Conservation (phyloP, 768 basidiomycete genomes). For the Leccinum obscurum region DNA sequence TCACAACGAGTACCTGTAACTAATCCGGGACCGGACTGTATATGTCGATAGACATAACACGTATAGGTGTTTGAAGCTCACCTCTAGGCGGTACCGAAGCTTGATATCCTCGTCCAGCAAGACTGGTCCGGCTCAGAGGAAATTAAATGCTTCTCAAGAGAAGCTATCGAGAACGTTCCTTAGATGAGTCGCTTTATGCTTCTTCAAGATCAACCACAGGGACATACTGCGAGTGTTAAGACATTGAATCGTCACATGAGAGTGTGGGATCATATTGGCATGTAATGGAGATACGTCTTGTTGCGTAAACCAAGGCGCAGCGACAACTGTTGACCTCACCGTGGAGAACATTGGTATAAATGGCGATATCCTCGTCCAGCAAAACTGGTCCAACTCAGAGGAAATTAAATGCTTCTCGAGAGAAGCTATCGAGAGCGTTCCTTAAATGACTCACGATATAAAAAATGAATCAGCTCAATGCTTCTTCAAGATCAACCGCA, state of each 20-base stretch:
- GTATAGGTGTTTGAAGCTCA: background rate
- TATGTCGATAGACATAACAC: background rate
- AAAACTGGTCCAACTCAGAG: background rate
- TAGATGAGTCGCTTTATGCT: no score
- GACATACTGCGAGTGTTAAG: no score
- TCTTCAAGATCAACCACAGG: no score
- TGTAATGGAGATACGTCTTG: no score
- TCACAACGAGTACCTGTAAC: background rate
- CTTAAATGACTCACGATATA: background rate
- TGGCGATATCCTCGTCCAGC: background rate
- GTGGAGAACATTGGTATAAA: no score
- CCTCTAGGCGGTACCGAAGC: background rate
- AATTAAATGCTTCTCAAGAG: background rate
- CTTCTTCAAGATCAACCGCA: background rate
- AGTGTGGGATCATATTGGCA: no score
- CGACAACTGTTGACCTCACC: no score
- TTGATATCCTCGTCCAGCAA: background rate
- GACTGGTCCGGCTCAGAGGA: background rate
- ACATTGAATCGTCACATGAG: no score
- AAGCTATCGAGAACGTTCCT: background rate
- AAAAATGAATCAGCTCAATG: background rate
- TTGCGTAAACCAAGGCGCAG: no score
- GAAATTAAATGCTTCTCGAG: background rate
- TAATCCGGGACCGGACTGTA: background rate
- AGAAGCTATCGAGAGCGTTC: background rate